Evolutionary conservation across 2,329 filamentous ascomycete genomes (phyloP).

Genomic region (Calonectria pauciramosa): DNA sequence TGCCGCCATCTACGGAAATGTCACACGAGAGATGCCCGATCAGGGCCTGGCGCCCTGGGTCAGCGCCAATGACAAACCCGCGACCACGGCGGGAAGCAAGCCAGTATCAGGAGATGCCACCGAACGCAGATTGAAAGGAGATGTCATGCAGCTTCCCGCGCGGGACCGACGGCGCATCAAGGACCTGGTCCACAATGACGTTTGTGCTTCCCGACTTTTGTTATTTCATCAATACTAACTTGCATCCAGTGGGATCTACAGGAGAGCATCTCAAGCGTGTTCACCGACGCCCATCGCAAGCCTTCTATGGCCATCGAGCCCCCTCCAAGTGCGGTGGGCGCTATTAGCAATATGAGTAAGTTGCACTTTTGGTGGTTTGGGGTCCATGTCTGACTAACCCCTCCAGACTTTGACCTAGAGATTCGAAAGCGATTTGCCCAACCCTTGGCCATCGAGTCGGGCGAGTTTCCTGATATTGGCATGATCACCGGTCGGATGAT

Average conservation of each 20-base stretch:
- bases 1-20: conserved; percentile 76
- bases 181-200: conserved; percentile 73
- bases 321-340: conserved; percentile 75
- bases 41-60: conserved; percentile 78
- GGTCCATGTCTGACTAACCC: conserved; percentile 34
- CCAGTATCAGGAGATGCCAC: conserved; percentile 75
- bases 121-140: conserved; percentile 75
- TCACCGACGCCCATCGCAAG: conserved; percentile 64
- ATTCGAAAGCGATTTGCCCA: conserved; percentile 76
- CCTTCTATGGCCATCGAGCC: conserved; percentile 68
- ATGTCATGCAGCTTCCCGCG: conserved; percentile 79
- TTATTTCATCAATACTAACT: conserved; percentile 33
- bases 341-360: conserved; percentile 85
- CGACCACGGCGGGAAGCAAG: conserved; percentile 69
- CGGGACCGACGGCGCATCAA: conserved; percentile 77
- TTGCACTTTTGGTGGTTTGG: conserved; percentile 20
- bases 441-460: conserved; percentile 75
- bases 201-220: conserved; percentile 53
- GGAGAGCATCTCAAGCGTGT: conserved; percentile 66
- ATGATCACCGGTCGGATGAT: conserved; percentile 76
- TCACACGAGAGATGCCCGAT: conserved; percentile 78
- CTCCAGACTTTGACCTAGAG: conserved; percentile 74
- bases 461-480: conserved; percentile 76
- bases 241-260: conserved; percentile 65
- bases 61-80: conserved; percentile 78